phyloP scores from a whole-genome alignment of 768 basidiomycete genomes.

The Kwoniella bestiolae region DNA sequence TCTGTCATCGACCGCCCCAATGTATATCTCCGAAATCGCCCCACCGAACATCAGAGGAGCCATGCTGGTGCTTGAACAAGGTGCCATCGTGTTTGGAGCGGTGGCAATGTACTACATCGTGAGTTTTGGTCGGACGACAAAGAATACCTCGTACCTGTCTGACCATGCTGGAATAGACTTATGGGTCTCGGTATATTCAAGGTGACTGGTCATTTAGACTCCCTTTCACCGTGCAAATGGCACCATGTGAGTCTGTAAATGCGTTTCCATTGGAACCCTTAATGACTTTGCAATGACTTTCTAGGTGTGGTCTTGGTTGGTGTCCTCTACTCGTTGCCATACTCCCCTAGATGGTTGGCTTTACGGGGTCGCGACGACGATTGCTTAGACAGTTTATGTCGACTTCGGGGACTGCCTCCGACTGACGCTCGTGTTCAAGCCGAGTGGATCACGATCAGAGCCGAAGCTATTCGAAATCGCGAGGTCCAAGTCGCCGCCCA shows the following conservation, averaged over 20 bases:
- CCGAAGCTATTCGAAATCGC: neutral
- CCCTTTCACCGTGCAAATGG: slow-evolving; percentile 29
- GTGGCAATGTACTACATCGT: slow-evolving; percentile 6
- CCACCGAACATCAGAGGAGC: slow-evolving; percentile 23
- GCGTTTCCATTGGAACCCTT: no score
- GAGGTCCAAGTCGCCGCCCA: neutral
- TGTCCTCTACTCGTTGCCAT: slow-evolving; percentile 74
- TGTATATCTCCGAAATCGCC: slow-evolving; percentile 8
- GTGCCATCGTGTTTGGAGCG: slow-evolving; percentile 31
- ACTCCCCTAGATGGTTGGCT: slow-evolving; percentile 73
- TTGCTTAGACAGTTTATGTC: neutral
- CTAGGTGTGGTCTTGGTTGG: slow-evolving; percentile 43
- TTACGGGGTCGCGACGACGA: slow-evolving; percentile 62
- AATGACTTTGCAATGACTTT: neutral
- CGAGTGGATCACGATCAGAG: slow-evolving; percentile 3
- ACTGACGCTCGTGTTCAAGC: slow-evolving; percentile 2
- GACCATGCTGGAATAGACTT: neutral
- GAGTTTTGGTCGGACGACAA: neutral
- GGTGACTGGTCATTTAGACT: slow-evolving; percentile 22
- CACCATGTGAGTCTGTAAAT: slow-evolving; percentile 7
- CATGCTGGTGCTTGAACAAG: slow-evolving; percentile 26
- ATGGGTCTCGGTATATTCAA: neutral
- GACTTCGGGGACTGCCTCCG: neutral
- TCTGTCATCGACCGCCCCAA: neutral
- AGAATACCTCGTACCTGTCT: no score